Conservation (phyloP, 768 basidiomycete species). For the Rhizopogon vulgaris region DNA sequence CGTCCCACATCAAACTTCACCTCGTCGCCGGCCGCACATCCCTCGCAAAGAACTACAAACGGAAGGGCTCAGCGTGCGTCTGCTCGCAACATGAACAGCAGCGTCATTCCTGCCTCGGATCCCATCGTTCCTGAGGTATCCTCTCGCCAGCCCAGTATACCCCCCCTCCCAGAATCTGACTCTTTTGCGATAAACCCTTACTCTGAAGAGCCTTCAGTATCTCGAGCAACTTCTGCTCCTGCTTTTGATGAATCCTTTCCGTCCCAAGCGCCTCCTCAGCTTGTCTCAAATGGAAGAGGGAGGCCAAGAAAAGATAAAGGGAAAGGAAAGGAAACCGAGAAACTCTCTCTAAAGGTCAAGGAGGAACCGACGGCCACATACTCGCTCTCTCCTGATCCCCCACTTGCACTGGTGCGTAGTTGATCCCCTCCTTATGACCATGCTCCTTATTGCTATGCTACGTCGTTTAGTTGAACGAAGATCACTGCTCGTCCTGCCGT, state of each 20-base stretch:
- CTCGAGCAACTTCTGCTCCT: conserved; percentile 55
- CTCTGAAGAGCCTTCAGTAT: conserved; percentile 50
- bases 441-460: conserved; percentile 11
- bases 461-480: conserved; percentile 53
- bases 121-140: conserved; percentile 36
- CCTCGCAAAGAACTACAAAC: conserved; percentile 40
- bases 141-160: conserved; percentile 31
- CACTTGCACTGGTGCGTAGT: conserved; percentile 31
- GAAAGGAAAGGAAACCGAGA: conserved; percentile 40
- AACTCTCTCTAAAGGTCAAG: conserved; percentile 31
- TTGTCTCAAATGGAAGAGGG: conserved; percentile 17
- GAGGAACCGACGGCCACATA: conserved; percentile 34
- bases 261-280: background rate
- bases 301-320: conserved; percentile 38
- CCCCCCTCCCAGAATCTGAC: conserved; percentile 46
- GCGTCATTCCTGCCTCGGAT: conserved; percentile 25
- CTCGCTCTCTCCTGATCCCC: conserved; percentile 32
- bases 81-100: conserved; percentile 56
- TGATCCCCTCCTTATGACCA: conserved; percentile 2
- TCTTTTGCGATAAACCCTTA: conserved; percentile 47
- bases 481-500: conserved; percentile 82
- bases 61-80: conserved; percentile 71
- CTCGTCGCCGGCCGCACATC: conserved; percentile 10
- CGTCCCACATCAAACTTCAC: conserved; percentile 13
- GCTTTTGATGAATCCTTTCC: conserved; percentile 21